Evolutionary conservation across 2,329 filamentous ascomycete genomes (phyloP).

Genomic region (Fusarium camptoceras): DNA sequence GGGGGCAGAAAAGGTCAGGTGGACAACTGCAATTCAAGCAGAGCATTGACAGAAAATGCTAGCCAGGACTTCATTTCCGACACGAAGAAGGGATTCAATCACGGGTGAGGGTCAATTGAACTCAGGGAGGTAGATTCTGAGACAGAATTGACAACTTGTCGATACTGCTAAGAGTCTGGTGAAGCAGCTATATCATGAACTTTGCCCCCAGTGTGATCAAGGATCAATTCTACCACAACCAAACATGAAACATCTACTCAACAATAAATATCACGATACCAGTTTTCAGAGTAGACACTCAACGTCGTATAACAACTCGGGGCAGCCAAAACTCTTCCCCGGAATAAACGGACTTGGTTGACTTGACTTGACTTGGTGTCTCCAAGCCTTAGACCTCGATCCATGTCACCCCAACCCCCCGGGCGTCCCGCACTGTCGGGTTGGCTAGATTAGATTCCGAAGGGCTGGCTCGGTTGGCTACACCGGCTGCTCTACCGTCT

Average conservation of each 20-base stretch:
- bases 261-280: background rate
- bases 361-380: conserved; percentile 9
- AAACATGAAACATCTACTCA: background rate
- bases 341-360: conserved; percentile 17
- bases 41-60: conserved; percentile 24
- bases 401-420: conserved; percentile 24
- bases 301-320: conserved; percentile 1
- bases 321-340: conserved; percentile 38
- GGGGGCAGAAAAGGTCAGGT: conserved; percentile 39
- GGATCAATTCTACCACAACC: background rate
- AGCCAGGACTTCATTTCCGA: conserved; percentile 10
- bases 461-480: conserved; percentile 41
- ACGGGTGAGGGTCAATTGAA: background rate
- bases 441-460: conserved; percentile 43
- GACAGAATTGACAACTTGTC: background rate
- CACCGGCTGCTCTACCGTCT: conserved; percentile 21
- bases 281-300: background rate
- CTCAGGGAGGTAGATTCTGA: background rate
- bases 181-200: background rate
- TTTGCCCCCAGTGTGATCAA: background rate
- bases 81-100: background rate
- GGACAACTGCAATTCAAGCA: conserved; percentile 22
- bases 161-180: background rate
- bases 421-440: conserved; percentile 36
- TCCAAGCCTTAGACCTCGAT: conserved; percentile 5